Percentiles rank a stretch among this genome's conserved stretches.
Conservation (phyloP, 2,329 filamentous ascomycete genomes). For the Hypoxylon sp. region DNA sequence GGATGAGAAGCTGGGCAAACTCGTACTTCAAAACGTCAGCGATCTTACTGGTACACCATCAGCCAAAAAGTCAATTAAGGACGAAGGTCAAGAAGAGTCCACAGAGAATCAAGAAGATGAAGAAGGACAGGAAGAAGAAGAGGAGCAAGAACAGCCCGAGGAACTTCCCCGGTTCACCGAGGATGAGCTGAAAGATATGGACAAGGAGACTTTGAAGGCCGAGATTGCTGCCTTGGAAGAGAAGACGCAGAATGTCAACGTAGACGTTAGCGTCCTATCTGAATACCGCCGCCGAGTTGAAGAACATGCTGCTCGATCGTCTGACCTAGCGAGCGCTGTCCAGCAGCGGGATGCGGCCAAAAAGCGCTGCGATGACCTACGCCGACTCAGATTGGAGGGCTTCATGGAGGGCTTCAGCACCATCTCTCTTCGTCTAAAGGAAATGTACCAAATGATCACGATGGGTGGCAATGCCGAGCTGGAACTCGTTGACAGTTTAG, state of each 20-base stretch:
- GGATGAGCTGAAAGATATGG: conserved; percentile 77
- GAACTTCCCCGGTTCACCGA: conserved; percentile 84
- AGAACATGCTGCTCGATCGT: conserved; percentile 85
- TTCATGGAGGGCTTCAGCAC: conserved; percentile 98
- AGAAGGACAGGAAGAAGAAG: conserved; percentile 43
- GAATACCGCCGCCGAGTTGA: conserved; percentile 90
- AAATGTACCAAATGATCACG: conserved; percentile 99
- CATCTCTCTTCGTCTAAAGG: conserved; percentile 94
- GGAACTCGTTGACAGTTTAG: conserved; percentile 94
- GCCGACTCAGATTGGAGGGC: conserved; percentile 89
- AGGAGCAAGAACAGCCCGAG: conserved; percentile 57
- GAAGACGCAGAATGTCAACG: conserved; percentile 84
- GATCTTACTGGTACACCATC: conserved; percentile 68
- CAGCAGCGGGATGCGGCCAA: conserved; percentile 86
- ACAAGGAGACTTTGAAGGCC: conserved; percentile 71
- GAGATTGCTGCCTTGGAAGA: conserved; percentile 75
- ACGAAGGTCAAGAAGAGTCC: conserved; percentile 36
- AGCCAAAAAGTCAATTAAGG: conserved; percentile 52
- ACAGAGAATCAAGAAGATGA: conserved; percentile 42
- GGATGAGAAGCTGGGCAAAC: conserved; percentile 89
- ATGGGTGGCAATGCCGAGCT: conserved; percentile 99
- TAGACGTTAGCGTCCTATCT: conserved; percentile 89
- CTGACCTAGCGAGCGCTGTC: conserved; percentile 85
- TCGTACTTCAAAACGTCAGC: conserved; percentile 84
- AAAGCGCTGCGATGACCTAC: conserved; percentile 91